Evolutionary conservation across 2,329 filamentous ascomycete species (phyloP), one percentile per base, ranked within the genome.

Genomic region (Cladorrhinum sp.): DNA sequence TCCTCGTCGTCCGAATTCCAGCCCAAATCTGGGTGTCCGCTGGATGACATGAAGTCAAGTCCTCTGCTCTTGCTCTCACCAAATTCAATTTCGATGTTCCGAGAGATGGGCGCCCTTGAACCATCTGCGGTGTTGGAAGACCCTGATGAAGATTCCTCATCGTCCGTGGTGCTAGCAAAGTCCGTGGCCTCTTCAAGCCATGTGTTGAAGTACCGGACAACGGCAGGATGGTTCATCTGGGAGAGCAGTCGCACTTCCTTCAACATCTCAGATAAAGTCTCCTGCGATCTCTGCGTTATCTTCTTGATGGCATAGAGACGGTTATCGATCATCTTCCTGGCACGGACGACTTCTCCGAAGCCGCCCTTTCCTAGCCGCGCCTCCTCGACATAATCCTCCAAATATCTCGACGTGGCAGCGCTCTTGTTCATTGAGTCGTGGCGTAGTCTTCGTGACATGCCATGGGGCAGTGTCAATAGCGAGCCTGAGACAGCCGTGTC

Each of bases 261-360:
- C 24, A 94, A 73, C 12, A 93, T 87, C 71, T 96, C 90, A 0
- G 90, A 93, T 42, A 98, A 79, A 61, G 90, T 91, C 61, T 87
- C 83, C 24, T 89, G 84, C 1, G 91, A 91, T 56, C 88, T 88
- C 67, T 95, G 91, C 1, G 87, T 91, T 64, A 99, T 95, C 73
- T 98, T 97, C 74, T 99, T 99, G 72, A 99, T 91, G 18, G 95
- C 95, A 75, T 98, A 99, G 49, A 96, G 88, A 61, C 93, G 90
- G 0, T 91, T 91, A 72, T 98, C 95, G 3, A 97, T 85, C 76
- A 95, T 96, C 74, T 96, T 96, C 30, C 94, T 86, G 2, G 94
- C 94, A 73, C 96, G 96, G 59, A 98, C 92, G 21, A 99, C 95
- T 75, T 97, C 92, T 4, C 95, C 95, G 75, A 96, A 99, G 0